Evolutionary conservation across 441 rosid species (phyloP), one percentile per base, ranked within the genome.

Genomic region (Populus hybrid): DNA sequence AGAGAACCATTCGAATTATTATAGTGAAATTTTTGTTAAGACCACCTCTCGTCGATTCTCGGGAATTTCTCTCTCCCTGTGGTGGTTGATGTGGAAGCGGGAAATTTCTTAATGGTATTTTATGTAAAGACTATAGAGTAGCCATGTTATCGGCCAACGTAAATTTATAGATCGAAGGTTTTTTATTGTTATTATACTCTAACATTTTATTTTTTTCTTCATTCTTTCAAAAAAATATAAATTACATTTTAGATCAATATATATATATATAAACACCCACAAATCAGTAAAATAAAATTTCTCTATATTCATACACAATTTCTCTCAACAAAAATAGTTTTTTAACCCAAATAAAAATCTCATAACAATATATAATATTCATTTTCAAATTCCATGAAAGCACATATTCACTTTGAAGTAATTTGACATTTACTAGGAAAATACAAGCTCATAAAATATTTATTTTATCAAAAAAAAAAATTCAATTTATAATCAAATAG

Each of bases 41-140:
- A 72, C 67, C 30, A 28, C 0, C 40, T 36, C 30, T 46, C 9
- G 61, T 40, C 59, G 2, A 1, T 21, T 12, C 0, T 12, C 0
- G 4, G 21, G 65, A 3, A 8, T 6, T 23, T 34, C 26, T 26
- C 12, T 76, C 20, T 32, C 59, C 1, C 59, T 4, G 24, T 40
- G 68, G 68, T 71, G 66, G 72, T 71, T 30, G 59, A n/a, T 8
- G 30, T 64, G 67, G 73, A 50, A 35, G 78, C 78, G 73, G 78
- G 78, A 76, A 76, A 68, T 7, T 50, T 68, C 53, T 40, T 20
- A 16, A 12, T 10, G 28, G 36, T 21, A 10, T 71, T 3, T 8
- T 0, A 64, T 53, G 21, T 18, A 53, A 6, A 53, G n/a, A 0
- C 18, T 53, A 16, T 2, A 18, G 21, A 53, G n/a, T 0, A 14